phyloP scores from a whole-genome alignment of 805 yeast genomes.

The Saccharomyces eubayanus region DNA sequence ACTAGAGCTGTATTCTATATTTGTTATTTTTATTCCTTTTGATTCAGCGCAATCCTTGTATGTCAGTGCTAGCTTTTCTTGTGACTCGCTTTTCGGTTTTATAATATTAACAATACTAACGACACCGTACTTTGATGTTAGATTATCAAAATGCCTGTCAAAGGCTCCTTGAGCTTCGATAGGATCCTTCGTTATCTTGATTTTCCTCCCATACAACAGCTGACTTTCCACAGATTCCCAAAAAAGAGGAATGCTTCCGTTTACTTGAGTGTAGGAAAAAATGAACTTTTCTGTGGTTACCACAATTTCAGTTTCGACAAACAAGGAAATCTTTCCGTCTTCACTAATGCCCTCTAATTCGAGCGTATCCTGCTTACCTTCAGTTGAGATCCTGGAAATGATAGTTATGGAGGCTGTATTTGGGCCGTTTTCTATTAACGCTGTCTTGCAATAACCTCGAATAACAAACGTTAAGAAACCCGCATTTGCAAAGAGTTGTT shows the following conservation, averaged over 20 bases:
- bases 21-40: slow-evolving; percentile 30
- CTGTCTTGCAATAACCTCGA: slow-evolving; percentile 84
- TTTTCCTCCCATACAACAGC: slow-evolving; percentile 71
- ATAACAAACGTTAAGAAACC: slow-evolving; percentile 75
- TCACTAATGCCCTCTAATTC: slow-evolving; percentile 86
- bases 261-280: slow-evolving; percentile 72
- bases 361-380: slow-evolving; percentile 78
- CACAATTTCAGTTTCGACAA: slow-evolving; percentile 82
- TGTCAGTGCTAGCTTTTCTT: slow-evolving; percentile 55
- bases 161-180: slow-evolving; percentile 86
- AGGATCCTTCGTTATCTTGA: slow-evolving; percentile 64
- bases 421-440: slow-evolving; percentile 15
- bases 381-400: slow-evolving; percentile 84
- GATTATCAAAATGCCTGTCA: slow-evolving; percentile 65
- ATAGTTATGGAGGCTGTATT: slow-evolving; percentile 48
- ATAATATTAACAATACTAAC: slow-evolving; percentile 75
- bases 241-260: slow-evolving; percentile 89
- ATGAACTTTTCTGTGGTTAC: slow-evolving; percentile 41
- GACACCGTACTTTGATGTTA: slow-evolving; percentile 71
- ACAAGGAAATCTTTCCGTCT: slow-evolving; percentile 86
- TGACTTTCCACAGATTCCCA: slow-evolving; percentile 77
- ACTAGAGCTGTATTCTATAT: slow-evolving; percentile 32
- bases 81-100: slow-evolving; percentile 54
- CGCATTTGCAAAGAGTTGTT: slow-evolving; percentile 51
- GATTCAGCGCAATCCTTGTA: slow-evolving; percentile 45